These are phyloP conservation scores for Colletotrichum sp. DNA, from an alignment of 2,329 filamentous ascomycete genomes.

Conservation along the genomic window DNA sequence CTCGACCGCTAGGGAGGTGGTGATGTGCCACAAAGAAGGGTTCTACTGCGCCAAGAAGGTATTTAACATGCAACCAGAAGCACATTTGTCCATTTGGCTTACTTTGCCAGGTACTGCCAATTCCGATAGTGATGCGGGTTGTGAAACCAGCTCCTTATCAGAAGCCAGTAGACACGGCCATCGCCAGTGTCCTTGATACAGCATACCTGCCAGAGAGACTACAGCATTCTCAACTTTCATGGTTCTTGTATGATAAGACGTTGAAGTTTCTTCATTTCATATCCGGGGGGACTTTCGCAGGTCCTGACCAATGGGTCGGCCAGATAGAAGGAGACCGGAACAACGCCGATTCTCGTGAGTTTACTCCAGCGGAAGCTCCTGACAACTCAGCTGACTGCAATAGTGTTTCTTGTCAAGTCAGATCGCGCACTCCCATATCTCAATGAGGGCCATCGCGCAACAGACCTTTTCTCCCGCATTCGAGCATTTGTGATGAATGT, in stretches of 20 bases:
- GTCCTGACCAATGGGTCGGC: conserved; percentile 55
- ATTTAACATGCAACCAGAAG: not conserved
- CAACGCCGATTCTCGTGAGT: conserved; percentile 37
- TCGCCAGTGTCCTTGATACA: conserved; percentile 56
- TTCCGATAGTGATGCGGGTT: not conserved
- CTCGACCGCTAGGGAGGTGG: conserved; percentile 43
- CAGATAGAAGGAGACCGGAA: conserved; percentile 42
- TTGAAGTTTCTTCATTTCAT: conserved; percentile 46
- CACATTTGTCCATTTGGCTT: not conserved
- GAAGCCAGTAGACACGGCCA: conserved; percentile 51
- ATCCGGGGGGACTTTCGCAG: conserved; percentile 49
- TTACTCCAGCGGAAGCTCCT: not conserved
- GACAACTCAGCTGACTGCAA: not conserved
- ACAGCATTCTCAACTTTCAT: conserved; percentile 45
- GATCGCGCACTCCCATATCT: conserved; percentile 48
- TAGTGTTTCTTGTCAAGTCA: conserved; percentile 51
- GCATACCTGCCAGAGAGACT: conserved; percentile 54
- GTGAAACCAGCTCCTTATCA: conserved; percentile 25
- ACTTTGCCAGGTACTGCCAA: not conserved
- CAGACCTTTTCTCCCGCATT: conserved; percentile 35
- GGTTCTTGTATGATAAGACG: conserved; percentile 51
- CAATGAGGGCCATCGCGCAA: conserved; percentile 37
- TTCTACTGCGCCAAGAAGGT: conserved; percentile 52
- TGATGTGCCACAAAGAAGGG: conserved; percentile 49
- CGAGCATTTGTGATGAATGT: conserved; percentile 44